Evolutionary conservation across 441 rosid species (phyloP), one percentile per base, ranked within the genome.

Genomic region (Omphalea diandra): DNA sequence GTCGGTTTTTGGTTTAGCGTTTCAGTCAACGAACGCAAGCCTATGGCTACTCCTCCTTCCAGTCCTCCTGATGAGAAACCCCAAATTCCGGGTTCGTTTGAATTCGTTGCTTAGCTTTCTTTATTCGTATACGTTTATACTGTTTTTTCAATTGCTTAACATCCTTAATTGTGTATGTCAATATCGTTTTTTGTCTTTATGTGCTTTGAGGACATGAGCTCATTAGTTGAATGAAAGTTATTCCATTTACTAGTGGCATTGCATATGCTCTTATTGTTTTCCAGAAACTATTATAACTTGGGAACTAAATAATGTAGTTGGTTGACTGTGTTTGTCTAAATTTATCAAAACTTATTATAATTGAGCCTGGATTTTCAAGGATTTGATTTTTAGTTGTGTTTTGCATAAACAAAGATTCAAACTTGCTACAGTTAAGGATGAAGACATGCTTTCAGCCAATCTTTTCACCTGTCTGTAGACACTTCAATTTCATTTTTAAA

Each of bases 31-130:
- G 31, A 26, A 12, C 60, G 60, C 32, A 33, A 18, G 27, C 12
- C 29, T 15, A 80, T 77, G 79, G 75, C 81, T n/a, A 77, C 72
- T 29, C 17, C 78, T 41, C 63, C 80, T 67, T 60, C 78, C n/a
- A 65, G 41, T 71, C 27, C 65, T 20, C 22, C 69, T 47, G 44
- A 71, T 55, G 76, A 63, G 18, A 66, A 79, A 11, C 65, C 65
- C 61, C 70, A 68, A 40, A 67, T 47, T 44, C 63, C 60, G 74
- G 79, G 79, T 44, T 35, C 55, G 18, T 52, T 17, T 58, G 40
- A 14, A 26, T 59, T 36, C 27, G 3, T 20, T 53, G 14, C 38
- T 33, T 6, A 15, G 12, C 26, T 18, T 15, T 35, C 15, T 60
- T 35, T 0, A 8, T 15, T n/a, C n/a, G 24, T 57, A 15, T 5